Percentiles rank a stretch among this genome's conserved stretches.
Evolutionary conservation across 352 stramenopile species (phyloP).

Genomic region (Sclerospora graminicola): DNA sequence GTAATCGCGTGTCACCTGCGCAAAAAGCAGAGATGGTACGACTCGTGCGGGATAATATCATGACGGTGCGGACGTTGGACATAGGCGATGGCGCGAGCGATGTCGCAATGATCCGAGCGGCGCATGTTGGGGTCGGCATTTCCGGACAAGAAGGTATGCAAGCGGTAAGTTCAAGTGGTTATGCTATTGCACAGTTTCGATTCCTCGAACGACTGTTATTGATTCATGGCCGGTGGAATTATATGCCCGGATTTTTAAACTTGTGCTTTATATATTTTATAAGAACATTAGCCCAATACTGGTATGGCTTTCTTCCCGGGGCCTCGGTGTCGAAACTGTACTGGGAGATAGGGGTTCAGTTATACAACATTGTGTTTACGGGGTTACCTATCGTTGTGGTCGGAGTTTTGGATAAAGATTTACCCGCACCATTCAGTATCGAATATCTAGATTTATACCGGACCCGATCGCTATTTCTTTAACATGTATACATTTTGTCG

Average conservation of each 20-base stretch:
- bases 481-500: slow-evolving; percentile 69
- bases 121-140: slow-evolving; percentile 90
- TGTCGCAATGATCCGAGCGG: slow-evolving; percentile 91
- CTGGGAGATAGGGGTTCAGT: slow-evolving; percentile 74
- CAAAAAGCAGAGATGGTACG: slow-evolving; percentile 81
- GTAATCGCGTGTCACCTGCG: slow-evolving; percentile 74
- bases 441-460: slow-evolving; percentile 76
- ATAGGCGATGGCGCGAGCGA: slow-evolving; percentile 93
- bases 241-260: slow-evolving; percentile 85
- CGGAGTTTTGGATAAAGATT: slow-evolving; percentile 75
- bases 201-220: slow-evolving; percentile 87
- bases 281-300: slow-evolving; percentile 92
- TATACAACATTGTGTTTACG: slow-evolving; percentile 94
- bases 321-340: slow-evolving; percentile 86
- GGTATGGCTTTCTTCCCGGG: slow-evolving; percentile 88
- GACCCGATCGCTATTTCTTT: slow-evolving; percentile 61
- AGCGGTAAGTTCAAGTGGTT: slow-evolving; percentile 91
- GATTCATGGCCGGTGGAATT: slow-evolving; percentile 89
- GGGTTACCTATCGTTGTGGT: slow-evolving; percentile 86
- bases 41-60: slow-evolving; percentile 53
- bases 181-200: slow-evolving; percentile 90
- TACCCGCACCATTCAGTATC: slow-evolving; percentile 61
- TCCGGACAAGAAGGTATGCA: slow-evolving; percentile 91
- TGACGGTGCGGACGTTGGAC: slow-evolving; percentile 52
- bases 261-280: slow-evolving; percentile 91